These are phyloP conservation scores for Asparagopsis taxiformis DNA, from an alignment of 31 red algal species.

Conservation along the genomic window DNA sequence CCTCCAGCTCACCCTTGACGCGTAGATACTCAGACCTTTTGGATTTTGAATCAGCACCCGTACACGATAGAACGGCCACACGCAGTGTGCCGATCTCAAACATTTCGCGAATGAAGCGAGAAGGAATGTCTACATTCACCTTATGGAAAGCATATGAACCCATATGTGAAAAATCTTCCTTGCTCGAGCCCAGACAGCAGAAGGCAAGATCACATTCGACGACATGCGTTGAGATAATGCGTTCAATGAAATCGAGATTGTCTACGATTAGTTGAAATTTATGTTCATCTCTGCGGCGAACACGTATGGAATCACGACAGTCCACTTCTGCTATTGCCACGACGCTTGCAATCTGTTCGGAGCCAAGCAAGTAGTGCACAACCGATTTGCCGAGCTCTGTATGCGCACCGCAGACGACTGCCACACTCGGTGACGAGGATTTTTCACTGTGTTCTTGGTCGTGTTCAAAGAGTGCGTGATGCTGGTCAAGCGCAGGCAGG, in stretches of 20 bases:
- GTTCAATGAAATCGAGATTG: conserved; percentile 25
- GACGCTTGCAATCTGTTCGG: not conserved
- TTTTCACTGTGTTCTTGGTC: too few species aligned
- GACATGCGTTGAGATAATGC: conserved; percentile 4
- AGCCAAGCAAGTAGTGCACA: conserved; percentile 30
- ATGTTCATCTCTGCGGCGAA: conserved; percentile 1
- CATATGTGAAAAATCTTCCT: conserved; percentile 11
- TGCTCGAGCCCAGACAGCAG: conserved; percentile 15
- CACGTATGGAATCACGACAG: conserved; percentile 9
- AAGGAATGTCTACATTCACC: conserved; percentile 36
- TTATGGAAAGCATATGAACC: conserved; percentile 25
- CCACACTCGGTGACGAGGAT: too few species aligned
- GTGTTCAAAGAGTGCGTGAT: too few species aligned
- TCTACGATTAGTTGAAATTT: conserved; percentile 23
- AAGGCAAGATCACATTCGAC: conserved; percentile 29
- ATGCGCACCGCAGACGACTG: conserved; percentile 42
- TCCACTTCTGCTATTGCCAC: conserved; percentile 34
- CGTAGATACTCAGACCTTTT: not conserved
- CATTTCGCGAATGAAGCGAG: conserved; percentile 15
- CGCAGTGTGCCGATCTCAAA: not conserved
- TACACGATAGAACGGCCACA: not conserved
- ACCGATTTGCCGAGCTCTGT: conserved; percentile 43
- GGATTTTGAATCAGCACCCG: not conserved
- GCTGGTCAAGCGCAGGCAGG: too few species aligned
- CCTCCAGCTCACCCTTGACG: conserved; percentile 14